Evolutionary conservation across 2,329 filamentous ascomycete species (phyloP).

Genomic region (Phialophora verrucosa): DNA sequence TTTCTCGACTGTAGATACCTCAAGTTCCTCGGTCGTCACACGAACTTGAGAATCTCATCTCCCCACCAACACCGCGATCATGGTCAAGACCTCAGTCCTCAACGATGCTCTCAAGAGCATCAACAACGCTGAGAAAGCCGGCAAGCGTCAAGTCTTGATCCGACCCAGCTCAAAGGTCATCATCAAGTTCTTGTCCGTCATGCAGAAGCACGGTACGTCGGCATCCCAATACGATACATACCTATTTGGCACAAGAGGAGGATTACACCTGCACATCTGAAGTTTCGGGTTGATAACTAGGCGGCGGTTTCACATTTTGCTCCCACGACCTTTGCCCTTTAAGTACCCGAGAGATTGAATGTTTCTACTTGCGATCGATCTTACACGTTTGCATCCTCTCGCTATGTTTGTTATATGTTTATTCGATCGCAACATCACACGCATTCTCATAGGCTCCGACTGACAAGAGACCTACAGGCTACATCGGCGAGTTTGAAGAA

Average conservation of each 20-base stretch:
- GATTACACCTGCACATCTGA: slow-evolving; percentile 32
- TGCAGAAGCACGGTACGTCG: slow-evolving; percentile 98
- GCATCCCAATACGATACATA: slow-evolving; percentile 15
- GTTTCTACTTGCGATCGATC: slow-evolving; percentile 70
- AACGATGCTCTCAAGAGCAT: slow-evolving; percentile 99
- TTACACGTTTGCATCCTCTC: slow-evolving; percentile 80
- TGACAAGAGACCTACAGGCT: slow-evolving; percentile 65
- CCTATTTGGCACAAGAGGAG: slow-evolving; percentile 29
- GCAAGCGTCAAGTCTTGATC: slow-evolving; percentile 99
- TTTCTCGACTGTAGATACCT: slow-evolving; percentile 60
- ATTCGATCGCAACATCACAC: slow-evolving; percentile 78
- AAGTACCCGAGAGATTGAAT: slow-evolving; percentile 97
- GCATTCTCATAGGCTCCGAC: slow-evolving; percentile 50
- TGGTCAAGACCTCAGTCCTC: slow-evolving; percentile 99
- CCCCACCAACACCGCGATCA: slow-evolving; percentile 65
- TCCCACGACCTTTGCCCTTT: slow-evolving; percentile 96
- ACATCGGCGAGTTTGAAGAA: slow-evolving; percentile 99
- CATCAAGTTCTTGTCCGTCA: slow-evolving; percentile 97
- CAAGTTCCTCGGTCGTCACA: slow-evolving; percentile 51
- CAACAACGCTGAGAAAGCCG: slow-evolving; percentile 99
- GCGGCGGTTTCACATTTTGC: slow-evolving; percentile 76
- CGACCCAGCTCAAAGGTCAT: slow-evolving; percentile 99
- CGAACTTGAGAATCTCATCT: slow-evolving; percentile 60
- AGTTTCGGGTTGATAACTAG: slow-evolving; percentile 99
- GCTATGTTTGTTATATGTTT: slow-evolving; percentile 87